Percentiles rank a stretch among this genome's conserved stretches.
These are phyloP conservation scores for Cyanodermella asteris DNA, from an alignment of 2,329 filamentous ascomycete species.

Conservation along the genomic window DNA sequence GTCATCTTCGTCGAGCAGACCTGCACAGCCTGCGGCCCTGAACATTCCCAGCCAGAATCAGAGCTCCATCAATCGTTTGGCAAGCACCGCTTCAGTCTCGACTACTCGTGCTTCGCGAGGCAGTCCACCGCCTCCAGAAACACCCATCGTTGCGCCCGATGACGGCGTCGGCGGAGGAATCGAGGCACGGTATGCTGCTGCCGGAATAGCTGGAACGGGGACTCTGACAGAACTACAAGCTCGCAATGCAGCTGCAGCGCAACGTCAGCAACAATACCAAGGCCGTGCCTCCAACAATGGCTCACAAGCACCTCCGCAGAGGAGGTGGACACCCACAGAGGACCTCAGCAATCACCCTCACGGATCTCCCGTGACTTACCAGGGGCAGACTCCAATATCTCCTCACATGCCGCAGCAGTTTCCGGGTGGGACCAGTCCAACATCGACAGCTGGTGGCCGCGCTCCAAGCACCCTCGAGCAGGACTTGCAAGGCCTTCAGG, in stretches of 20 bases:
- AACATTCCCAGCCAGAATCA: constrained; percentile 31
- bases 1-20: constrained; percentile 11
- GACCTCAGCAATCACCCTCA: constrained; percentile 67
- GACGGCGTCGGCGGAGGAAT: constrained; percentile 57
- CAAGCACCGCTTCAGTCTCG: constrained; percentile 76
- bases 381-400: constrained; percentile 45
- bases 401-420: constrained; percentile 17
- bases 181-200: constrained; percentile 74
- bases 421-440: constrained; percentile 11
- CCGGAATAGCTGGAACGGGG: constrained; percentile 68
- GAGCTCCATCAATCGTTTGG: constrained; percentile 36
- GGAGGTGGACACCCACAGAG: constrained; percentile 93
- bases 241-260: constrained; percentile 61
- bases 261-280: constrained; percentile 59
- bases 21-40: constrained; percentile 15
- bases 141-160: constrained; percentile 55
- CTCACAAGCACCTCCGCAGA: constrained; percentile 20
- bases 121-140: constrained; percentile 86
- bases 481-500: constrained; percentile 64
- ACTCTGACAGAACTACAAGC: constrained; percentile 55
- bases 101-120: constrained; percentile 82
- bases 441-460: constrained; percentile 10
- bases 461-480: constrained; percentile 56
- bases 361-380: constrained; percentile 77
- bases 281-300: too few relatives aligned